Percentiles rank a stretch among this genome's conserved stretches.
Conservation (phyloP, 495 filamentous ascomycete genomes). For the Aspergillus avenaceus region DNA sequence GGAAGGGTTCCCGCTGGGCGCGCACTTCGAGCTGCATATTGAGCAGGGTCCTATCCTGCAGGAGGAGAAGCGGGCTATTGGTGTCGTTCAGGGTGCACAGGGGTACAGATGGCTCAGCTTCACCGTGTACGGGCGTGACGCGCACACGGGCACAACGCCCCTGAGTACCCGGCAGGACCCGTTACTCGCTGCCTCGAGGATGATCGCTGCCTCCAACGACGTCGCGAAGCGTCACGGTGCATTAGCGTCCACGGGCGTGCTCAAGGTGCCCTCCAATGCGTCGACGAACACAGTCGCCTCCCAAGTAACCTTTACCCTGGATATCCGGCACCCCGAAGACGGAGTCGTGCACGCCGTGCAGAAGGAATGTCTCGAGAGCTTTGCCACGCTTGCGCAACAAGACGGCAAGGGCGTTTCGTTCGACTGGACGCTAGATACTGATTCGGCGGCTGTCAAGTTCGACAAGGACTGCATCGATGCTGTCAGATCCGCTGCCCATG, state of each 20-base stretch:
- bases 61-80: conserved; percentile 51
- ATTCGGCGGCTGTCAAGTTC: conserved; percentile 60
- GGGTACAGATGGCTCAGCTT: conserved; percentile 62
- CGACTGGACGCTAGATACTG: conserved; percentile 51
- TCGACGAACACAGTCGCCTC: conserved; percentile 70
- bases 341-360: conserved; percentile 50
- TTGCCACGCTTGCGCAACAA: conserved; percentile 46
- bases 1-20: conserved; percentile 46
- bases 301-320: conserved; percentile 60
- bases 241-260: conserved; percentile 63
- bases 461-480: conserved; percentile 58
- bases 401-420: conserved; percentile 44
- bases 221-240: conserved; percentile 48
- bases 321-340: conserved; percentile 61
- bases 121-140: conserved; percentile 56
- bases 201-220: conserved; percentile 61
- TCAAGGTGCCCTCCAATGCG: conserved; percentile 53
- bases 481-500: conserved; percentile 52
- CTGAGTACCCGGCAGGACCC: conserved; percentile 51
- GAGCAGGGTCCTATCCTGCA: conserved; percentile 73
- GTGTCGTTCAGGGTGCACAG: conserved; percentile 61
- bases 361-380: conserved; percentile 37
- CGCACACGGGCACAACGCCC: conserved; percentile 72
- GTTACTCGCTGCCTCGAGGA: conserved; percentile 57
- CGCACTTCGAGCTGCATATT: conserved; percentile 78